phyloP scores from a whole-genome alignment of 2,329 filamentous ascomycete species.

The Penicillium sp. region DNA sequence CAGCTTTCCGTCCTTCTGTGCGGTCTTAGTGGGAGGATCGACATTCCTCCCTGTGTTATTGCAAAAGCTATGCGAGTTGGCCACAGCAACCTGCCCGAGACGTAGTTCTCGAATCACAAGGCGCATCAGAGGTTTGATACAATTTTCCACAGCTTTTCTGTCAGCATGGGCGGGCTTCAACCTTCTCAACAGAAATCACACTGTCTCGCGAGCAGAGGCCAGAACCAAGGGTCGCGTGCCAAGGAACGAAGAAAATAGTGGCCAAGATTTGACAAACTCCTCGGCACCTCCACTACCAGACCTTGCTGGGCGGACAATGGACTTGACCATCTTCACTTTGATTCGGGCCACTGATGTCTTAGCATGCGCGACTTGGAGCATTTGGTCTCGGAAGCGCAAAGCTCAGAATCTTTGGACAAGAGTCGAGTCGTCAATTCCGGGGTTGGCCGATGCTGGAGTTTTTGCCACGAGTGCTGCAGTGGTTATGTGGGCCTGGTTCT shows the following conservation, averaged over 20 bases:
- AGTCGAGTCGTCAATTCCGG: conserved; percentile 38
- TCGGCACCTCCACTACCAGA: conserved; percentile 21
- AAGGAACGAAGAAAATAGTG: conserved; percentile 3
- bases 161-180: conserved; percentile 47
- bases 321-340: conserved; percentile 72
- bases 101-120: conserved; percentile 14
- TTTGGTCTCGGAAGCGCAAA: conserved; percentile 33
- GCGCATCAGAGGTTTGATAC: conserved; percentile 22
- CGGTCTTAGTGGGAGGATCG: conserved; percentile 47
- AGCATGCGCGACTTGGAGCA: conserved; percentile 60
- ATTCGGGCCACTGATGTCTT: conserved; percentile 67
- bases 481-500: conserved; percentile 90
- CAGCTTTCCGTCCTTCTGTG: conserved; percentile 50
- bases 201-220: conserved; percentile 11
- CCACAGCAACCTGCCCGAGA: conserved; percentile 16
- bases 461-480: conserved; percentile 67
- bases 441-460: conserved; percentile 58
- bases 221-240: conserved; percentile 5
- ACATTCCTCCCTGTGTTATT: conserved; percentile 39
- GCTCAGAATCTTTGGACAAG: conserved; percentile 24
- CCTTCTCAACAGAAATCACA: conserved; percentile 41
- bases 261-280: conserved; percentile 3
- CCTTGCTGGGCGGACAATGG: conserved; percentile 67
- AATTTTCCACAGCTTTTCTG: conserved; percentile 42
- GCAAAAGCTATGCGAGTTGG: conserved; percentile 21